Base-by-base conservation (phyloP, 2,329 filamentous ascomycete genomes). In the Sporothrix pallida region DNA sequence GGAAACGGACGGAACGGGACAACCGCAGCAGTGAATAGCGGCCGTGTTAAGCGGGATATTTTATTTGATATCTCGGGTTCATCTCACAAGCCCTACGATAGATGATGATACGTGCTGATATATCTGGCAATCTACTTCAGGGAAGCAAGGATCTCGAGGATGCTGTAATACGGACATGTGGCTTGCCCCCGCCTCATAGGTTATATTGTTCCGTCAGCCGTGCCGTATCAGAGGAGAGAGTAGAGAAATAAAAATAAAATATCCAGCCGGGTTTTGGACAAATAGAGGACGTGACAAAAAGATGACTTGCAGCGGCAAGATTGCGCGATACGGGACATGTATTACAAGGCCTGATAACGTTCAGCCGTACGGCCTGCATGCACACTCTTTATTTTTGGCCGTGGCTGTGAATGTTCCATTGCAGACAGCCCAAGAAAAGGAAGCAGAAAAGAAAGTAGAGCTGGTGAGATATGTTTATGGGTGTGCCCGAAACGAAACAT, bases 361-460 rank as follows among this genome's bases (percentile, higher is more conserved):
- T 48, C 46, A 52, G 46, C 67, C 26, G 67, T 69, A 42, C 67
- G 17, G 23, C 17, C 17, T 23, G 60, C 60, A 46, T 46, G 20
- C 20, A 68, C 15, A 26, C 44, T 31, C 37, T 68, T 68, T 15
- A 48, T 65, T 69, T 48, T 48, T 42, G 67, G 23, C 2, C 37
- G 67, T 69, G 67, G 67, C 67, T 54, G 67, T 69, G 67, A 69
- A 54, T 37, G 67, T 69, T 12, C 6, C 48, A 54, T 54, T 69
- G 31, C 67, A 69, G 15, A n/a, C 23, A 63, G 42, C 8, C 20
- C 67, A 31, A 54, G 44, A 56, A 69, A 37, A 67, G 37, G 6
- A 67, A 46, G 37, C 37, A 67, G 8, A 46, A 13, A 31, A 26
- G 9, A 20, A 54, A 54, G n/a, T 5, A 54, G n/a, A 52, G 13